A percentile compares a stretch with the other conserved stretches of the same genome.
phyloP scores from a whole-genome alignment of 2,329 filamentous ascomycete genomes.

The Trichoderma koningiopsis region DNA sequence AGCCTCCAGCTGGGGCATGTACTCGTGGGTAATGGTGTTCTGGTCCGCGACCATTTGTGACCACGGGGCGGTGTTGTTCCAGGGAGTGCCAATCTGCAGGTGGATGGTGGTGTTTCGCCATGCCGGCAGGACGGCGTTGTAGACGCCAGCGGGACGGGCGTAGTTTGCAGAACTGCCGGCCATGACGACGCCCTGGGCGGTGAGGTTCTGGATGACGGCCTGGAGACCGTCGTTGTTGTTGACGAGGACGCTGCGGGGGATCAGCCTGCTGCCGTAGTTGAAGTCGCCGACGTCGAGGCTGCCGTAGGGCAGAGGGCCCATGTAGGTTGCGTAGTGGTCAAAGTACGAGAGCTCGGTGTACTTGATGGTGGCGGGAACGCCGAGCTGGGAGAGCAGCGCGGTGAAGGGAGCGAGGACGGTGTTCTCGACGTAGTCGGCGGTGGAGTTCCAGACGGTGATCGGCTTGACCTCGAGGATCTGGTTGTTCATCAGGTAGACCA shows the following conservation, averaged over 20 bases:
- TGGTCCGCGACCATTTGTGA: conserved; percentile 37
- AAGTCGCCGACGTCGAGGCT: conserved; percentile 36
- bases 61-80: conserved; percentile 32
- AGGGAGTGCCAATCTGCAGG: conserved; percentile 34
- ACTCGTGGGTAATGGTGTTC: conserved; percentile 34
- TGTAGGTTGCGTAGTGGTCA: conserved; percentile 32
- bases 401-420: conserved; percentile 47
- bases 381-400: conserved; percentile 30
- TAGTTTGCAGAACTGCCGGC: conserved; percentile 27
- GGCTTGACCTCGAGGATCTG: conserved; percentile 46
- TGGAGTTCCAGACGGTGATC: conserved; percentile 49
- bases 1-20: conserved; percentile 32
- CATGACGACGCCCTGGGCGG: conserved; percentile 33
- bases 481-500: conserved; percentile 48
- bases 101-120: conserved; percentile 44
- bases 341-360: conserved; percentile 37
- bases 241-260: conserved; percentile 41
- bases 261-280: conserved; percentile 46
- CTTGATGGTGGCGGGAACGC: conserved; percentile 34
- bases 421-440: conserved; percentile 40
- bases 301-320: conserved; percentile 43
- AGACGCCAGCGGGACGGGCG: conserved; percentile 21
- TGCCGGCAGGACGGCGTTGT: conserved; percentile 44
- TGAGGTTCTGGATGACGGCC: conserved; percentile 35
- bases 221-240: conserved; percentile 27